Percentiles rank a stretch among this genome's conserved stretches.
Conservation (phyloP, 768 basidiomycete species). For the Hydnomerulius pinastri region DNA sequence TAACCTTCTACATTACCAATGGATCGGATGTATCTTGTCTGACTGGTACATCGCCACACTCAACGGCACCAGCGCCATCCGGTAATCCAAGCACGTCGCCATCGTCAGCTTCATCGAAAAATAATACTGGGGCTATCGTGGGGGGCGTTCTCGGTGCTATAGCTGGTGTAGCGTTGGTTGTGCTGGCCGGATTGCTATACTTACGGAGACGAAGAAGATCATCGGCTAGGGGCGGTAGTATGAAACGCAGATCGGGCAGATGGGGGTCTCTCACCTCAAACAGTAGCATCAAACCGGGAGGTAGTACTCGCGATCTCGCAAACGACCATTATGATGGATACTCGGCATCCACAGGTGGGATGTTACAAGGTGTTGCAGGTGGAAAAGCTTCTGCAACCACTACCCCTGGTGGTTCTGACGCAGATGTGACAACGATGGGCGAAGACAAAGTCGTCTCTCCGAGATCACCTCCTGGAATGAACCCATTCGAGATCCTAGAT, state of each 20-base stretch:
- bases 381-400: conserved; percentile 15
- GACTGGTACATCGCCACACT: conserved; percentile 4
- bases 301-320: neutral
- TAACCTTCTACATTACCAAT: conserved; percentile 37
- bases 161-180: conserved; percentile 36
- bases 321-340: conserved; percentile 15
- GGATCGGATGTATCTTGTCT: conserved; percentile 41
- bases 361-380: conserved; percentile 10
- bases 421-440: conserved; percentile 11
- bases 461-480: conserved; percentile 12
- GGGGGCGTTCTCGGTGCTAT: conserved; percentile 54
- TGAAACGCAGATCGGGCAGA: conserved; percentile 22
- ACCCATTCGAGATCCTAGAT: conserved; percentile 18
- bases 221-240: conserved; percentile 30
- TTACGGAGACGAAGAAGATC: conserved; percentile 19
- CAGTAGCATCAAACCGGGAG: conserved; percentile 6
- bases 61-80: conserved; percentile 14
- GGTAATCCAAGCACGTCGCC: conserved; percentile 7
- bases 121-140: conserved; percentile 46
- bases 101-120: conserved; percentile 25
- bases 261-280: conserved; percentile 33
- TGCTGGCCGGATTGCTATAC: conserved; percentile 36
- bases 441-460: conserved; percentile 27
- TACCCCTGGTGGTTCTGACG: conserved; percentile 25
- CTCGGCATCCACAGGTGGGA: conserved; percentile 24